Conservation (phyloP, 306 rosid genomes). For the Vicia villosa region DNA sequence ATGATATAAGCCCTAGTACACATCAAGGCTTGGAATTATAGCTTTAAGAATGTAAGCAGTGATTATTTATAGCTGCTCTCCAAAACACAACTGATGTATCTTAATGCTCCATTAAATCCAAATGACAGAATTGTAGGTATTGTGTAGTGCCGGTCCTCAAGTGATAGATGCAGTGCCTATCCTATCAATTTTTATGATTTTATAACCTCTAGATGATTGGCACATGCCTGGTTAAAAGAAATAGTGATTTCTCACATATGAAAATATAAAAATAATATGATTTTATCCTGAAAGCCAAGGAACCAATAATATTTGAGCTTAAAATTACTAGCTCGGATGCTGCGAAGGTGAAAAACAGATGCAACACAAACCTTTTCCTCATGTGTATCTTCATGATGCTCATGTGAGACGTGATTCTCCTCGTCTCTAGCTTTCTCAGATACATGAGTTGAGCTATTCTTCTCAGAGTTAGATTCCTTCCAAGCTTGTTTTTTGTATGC, state of each 20-base stretch:
- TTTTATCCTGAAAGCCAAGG: not conserved
- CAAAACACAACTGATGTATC: not conserved
- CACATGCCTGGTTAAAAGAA: constrained; percentile 5
- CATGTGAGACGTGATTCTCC: constrained; percentile 61
- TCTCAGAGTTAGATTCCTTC: constrained; percentile 71
- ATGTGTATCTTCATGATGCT: constrained; percentile 61
- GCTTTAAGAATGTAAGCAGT: not conserved
- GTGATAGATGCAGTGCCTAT: constrained; percentile 4
- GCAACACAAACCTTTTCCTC: constrained; percentile 70
- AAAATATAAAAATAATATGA: constrained; percentile 14
- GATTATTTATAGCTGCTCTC: not conserved
- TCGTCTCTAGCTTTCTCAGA: constrained; percentile 63
- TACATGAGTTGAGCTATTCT: constrained; percentile 48
- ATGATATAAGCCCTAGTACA: not conserved
- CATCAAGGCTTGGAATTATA: not conserved
- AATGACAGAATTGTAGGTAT: not conserved
- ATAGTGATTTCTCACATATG: not conserved
- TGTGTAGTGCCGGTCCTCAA: not conserved
- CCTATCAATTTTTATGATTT: constrained; percentile 1
- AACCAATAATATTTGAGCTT: not conserved
- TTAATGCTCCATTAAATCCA: constrained; percentile 3
- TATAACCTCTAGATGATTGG: not conserved
- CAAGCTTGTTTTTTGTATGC: constrained; percentile 69
- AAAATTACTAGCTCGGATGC: not conserved
- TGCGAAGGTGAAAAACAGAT: not conserved